Evolutionary conservation across 1,139 yeast genomes (phyloP), one percentile per base, ranked within the genome.

Genomic region (Taphrina flavorubra): DNA sequence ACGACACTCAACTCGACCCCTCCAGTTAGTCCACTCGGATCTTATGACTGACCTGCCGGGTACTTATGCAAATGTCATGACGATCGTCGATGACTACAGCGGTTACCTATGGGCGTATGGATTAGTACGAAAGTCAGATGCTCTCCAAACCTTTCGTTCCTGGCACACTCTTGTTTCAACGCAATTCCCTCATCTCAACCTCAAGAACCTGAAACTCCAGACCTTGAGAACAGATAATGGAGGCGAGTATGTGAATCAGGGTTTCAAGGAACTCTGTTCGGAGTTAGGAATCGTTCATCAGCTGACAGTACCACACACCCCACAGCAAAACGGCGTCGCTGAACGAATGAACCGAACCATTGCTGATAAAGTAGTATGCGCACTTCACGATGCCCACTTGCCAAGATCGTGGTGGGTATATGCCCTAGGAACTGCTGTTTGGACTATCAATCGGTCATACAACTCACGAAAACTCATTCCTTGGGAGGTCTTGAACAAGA

Each of bases 291-390:
- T 46, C 2, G 51, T 46, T 1, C 51, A 46, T 6, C 25, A 46
- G 18, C 10, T 20, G 25, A 16, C 51, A 10, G 25, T 46, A 1
- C 51, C 51, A 1, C 25, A 66, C 46, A 37, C 60, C 10, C 70
- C 69, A 25, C 70, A 66, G 37, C 69, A 67, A 39, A 66, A 68
- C n/a, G 70, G 70, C 1, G 47, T 51, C 11, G 69, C 70, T 16
- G 70, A 68, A 49, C 51, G 70, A n/a, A 25, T 58, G 47, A 59
- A 47, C 34, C 53, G 57, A 11, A 66, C 71, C n/a, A 18, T 69
- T 31, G n/a, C 31, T 20, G 25, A 61, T 7, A 37, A 31, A 20
- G 59, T 39, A 1, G 8, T 20, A 3, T 46, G 51, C 18, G 51
- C 51, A 2, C 51, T 46, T 2, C 51, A 46, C 18, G 25, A 46